Conservation (phyloP, 164 flowering plant genomes). For the Warburgia ugandensis region DNA sequence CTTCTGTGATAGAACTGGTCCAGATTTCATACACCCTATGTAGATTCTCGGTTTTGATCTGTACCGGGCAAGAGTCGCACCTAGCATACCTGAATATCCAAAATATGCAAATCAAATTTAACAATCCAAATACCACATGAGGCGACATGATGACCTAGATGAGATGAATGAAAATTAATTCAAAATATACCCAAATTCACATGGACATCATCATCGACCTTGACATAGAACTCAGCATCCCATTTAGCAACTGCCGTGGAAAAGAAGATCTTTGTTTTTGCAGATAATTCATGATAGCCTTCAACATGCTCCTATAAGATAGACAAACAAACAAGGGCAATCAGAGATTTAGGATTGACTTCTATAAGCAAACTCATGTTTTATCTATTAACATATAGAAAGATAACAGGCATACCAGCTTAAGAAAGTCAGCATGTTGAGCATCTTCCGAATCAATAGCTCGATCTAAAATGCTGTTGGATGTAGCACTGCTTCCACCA, state of each 20-base stretch:
- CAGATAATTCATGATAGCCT: conserved; percentile 92
- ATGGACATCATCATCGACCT: conserved; percentile 98
- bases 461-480: conserved; percentile 79
- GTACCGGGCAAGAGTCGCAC: conserved; percentile 70
- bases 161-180: too few relatives aligned
- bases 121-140: too few relatives aligned
- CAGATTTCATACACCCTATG: conserved; percentile 97
- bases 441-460: conserved; percentile 87
- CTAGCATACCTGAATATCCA: conserved; percentile 60
- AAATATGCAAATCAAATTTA: too few relatives aligned
- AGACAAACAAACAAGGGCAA: too few relatives aligned
- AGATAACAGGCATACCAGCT: conserved; percentile 69
- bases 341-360: too few relatives aligned
- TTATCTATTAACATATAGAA: too few relatives aligned
- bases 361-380: too few relatives aligned
- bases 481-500: conserved; percentile 83
- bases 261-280: conserved; percentile 88
- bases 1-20: conserved; percentile 87
- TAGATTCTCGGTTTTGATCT: conserved; percentile 83
- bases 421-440: conserved; percentile 75
- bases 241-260: conserved; percentile 83
- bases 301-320: conserved; percentile 75
- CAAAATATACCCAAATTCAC: conserved; percentile 88
- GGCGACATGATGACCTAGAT: too few relatives aligned
- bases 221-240: conserved; percentile 94